Base-by-base conservation (phyloP, 208 protist species). In the Crithidia thermophila region DNA sequence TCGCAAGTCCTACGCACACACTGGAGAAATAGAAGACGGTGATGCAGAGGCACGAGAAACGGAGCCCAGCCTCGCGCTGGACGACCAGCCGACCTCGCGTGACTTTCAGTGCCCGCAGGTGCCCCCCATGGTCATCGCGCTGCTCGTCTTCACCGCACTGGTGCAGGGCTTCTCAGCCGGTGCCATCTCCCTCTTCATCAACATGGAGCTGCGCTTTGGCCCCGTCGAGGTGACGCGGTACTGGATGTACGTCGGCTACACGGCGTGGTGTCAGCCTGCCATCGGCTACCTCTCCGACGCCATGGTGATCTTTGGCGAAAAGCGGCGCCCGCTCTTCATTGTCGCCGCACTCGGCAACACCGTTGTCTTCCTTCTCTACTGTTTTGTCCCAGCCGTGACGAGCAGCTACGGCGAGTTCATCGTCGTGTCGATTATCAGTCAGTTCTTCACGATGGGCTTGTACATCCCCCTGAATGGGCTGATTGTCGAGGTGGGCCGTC, bases 391-490 rank as follows among this genome's bases (percentile, higher is more conserved):
- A 3, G 21, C 5, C 0, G 27, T 33, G 5, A 80, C 70, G 1
- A 28, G 21, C 16, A 65, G 3, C 56, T 78, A 64, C 50, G 21
- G 14, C 18, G 14, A 23, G 13, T 75, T 87, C 14, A 45, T 87
- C 30, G 51, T 25, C 18, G 14, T 84, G 43, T 77, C 67, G 25
- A 56, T 84, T 4, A 37, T 74, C 0, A 64, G 62, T 23, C 67
- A 81, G 36, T 52, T 78, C 37, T 81, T 49, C 53, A 68, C 52
- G 28, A 81, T 84, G 81, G 58, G 67, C 21, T 51, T 80, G 28
- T 83, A 79, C 70, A 79, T 87, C 43, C 77, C 81, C 0, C 55
- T 87, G 43, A 84, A 87, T 52, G 77, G 81, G 5, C 34, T 87
- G 0, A 51, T 87, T 20, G 74, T 87, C 21, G 81, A 84, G 64